Base-by-base conservation (phyloP, 495 filamentous ascomycete species). In the Evansstolkia leycettana region DNA sequence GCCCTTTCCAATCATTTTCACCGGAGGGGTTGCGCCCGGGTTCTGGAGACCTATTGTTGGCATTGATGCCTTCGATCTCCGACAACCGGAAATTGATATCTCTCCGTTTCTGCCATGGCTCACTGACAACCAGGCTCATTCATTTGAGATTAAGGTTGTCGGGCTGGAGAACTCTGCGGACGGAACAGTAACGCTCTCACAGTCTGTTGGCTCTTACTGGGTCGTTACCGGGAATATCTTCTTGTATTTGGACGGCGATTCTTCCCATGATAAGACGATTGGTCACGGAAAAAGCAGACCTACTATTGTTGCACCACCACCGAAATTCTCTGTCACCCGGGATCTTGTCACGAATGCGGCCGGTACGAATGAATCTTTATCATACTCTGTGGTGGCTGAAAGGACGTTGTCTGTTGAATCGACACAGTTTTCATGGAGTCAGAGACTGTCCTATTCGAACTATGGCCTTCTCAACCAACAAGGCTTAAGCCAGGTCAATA, bases 1-100 rank as follows among this genome's bases (percentile, higher is more conserved):
- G 82, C 86, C 87, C 3, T 90, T 89, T 39, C 82, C 84, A 0
- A 65, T 87, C 18, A 84, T 93, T 24, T 94, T 93, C 43, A 92
- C 86, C 4, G 86, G 87, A 4, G 87, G 87, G 2, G 73, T 94
- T 1, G 78, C 77, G 1, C 87, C 87, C 1, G 76, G 75, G 0
- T 69, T 92, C 19, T 92, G 87, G 78, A 65, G 82, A 0, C 87
- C 87, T 1, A 78, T 94, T 41, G 84, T 84, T 9, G 84, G 86
- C 1, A 83, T 87, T 31, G 79, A 89, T 35, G 74, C 84, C 1
- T 93, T 85, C 50, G 86, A 94, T 48, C 62, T 93, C 9, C 69
- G 76, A 7, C 76, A 85, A 36, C 77, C 84, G 38, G 82, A 90
- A 47, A 83, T 93, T 41, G 87, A 93, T 48, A 78, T 92, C 28